These are phyloP conservation scores for Scopulariopsis brevicaulis DNA, from an alignment of 2,329 filamentous ascomycete species.

Conservation along the genomic window DNA sequence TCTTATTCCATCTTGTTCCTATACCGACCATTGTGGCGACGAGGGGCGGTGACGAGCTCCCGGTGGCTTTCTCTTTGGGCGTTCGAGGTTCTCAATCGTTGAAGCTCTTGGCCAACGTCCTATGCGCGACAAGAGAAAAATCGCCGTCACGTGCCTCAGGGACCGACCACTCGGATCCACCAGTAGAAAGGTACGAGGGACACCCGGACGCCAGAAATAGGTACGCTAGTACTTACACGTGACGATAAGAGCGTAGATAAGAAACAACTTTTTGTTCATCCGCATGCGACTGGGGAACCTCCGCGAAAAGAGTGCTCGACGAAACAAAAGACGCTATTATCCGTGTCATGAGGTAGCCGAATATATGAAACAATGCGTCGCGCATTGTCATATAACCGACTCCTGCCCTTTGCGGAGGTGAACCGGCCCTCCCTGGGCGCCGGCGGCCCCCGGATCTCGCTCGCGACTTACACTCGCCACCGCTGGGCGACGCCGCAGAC, in stretches of 20 bases:
- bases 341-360: slow-evolving; percentile 3
- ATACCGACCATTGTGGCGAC: slow-evolving; percentile 30
- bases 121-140: neutral
- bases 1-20: slow-evolving; percentile 50
- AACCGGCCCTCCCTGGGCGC: neutral
- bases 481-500: neutral
- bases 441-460: neutral
- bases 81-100: neutral
- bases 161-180: neutral
- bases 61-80: neutral
- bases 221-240: neutral
- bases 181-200: neutral
- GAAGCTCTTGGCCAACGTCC: neutral
- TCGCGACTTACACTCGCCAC: neutral
- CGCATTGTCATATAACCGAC: slow-evolving; percentile 27
- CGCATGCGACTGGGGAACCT: neutral
- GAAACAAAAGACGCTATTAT: neutral
- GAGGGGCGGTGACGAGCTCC: neutral
- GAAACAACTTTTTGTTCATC: neutral
- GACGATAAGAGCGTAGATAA: neutral
- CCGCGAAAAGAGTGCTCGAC: neutral
- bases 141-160: neutral
- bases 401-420: slow-evolving; percentile 13
- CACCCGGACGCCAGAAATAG: neutral
- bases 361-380: slow-evolving; percentile 26